These are phyloP conservation scores for Colletotrichum filicis DNA, from an alignment of 2,329 filamentous ascomycete genomes.

Conservation along the genomic window DNA sequence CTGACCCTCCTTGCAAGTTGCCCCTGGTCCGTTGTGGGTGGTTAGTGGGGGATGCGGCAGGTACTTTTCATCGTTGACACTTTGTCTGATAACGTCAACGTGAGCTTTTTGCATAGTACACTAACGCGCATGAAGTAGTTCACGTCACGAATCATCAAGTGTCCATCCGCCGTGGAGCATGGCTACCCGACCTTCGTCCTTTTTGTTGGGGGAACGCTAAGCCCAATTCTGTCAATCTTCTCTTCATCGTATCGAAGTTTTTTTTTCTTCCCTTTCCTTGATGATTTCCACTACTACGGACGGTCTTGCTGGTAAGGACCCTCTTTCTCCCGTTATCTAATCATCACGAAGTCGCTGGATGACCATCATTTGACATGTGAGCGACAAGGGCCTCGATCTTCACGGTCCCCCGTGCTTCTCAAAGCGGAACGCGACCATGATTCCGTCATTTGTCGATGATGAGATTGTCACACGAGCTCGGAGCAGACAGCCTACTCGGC, in stretches of 20 bases:
- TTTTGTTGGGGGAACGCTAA: conserved; percentile 35
- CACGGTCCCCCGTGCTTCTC: background rate
- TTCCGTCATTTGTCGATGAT: conserved; percentile 4
- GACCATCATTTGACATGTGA: conserved; percentile 3
- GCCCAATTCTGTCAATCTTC: conserved; percentile 10
- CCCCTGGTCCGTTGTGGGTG: conserved; percentile 22
- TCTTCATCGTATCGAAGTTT: conserved; percentile 14
- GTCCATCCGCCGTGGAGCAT: conserved; percentile 17
- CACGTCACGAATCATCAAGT: conserved; percentile 15
- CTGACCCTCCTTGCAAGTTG: background rate
- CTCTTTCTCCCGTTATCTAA: conserved; percentile 20
- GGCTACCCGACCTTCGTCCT: conserved; percentile 24
- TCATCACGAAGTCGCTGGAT: background rate
- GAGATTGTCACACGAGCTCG: background rate
- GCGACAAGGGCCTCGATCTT: background rate
- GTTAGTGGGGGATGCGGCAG: background rate
- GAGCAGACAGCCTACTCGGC: background rate
- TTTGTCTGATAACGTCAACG: background rate
- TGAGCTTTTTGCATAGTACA: rapidly evolving
- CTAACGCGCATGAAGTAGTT: conserved; percentile 23
- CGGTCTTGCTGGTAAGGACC: background rate
- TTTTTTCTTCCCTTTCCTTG: conserved; percentile 2
- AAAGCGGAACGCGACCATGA: background rate
- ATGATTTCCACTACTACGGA: background rate
- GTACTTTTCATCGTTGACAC: background rate